Base-by-base conservation (phyloP, 148 eudicot genomes). In the Rheum nobile region DNA sequence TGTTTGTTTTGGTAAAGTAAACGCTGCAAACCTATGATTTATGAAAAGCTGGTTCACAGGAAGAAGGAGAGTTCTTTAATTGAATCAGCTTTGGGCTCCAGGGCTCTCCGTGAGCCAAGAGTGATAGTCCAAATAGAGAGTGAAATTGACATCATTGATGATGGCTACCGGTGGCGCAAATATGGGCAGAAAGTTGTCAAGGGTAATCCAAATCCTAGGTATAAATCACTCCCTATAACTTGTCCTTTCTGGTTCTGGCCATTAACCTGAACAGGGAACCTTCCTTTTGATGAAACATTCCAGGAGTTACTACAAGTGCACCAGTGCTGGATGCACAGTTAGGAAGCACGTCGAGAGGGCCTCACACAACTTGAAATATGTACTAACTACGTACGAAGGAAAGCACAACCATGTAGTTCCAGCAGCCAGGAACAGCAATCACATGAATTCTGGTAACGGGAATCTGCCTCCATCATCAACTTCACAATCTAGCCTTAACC, bases 121-220 rank as follows among this genome's bases (percentile, higher is more conserved):
- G 90, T 89, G 46, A 89, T 89, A 26, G 90, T 89, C 34, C 93
- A 89, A 70, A 89, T 89, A 10, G 86, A 86, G 59, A 89, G 93
- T 79, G 93, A 89, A 77, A 88, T 89, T 74, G 93, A 89, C 76
- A 85, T 89, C 24, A 88, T 89, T 42, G 93, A 86, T 67, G 93
- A 89, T 73, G 93, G 93, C 63, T 89, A 89, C 68, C 86, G 93
- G 68, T 89, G 93, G 93, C 86, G 93, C 73, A 89, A 89, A 76
- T 89, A 89, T 59, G 93, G 93, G 19, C 93, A 89, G 79, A 89
- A 89, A 78, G 93, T 89, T 39, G 93, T 89, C 54, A 89, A 89
- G 76, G 93, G 93, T 77, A 89, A 89, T 77, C 90, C 93, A 65
- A 89, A 89, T 81, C 93, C 93, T 32, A 89, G 93, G 93, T 89